Conservation (phyloP, 2,329 filamentous ascomycete species). For the Chaetothyriales sp. region DNA sequence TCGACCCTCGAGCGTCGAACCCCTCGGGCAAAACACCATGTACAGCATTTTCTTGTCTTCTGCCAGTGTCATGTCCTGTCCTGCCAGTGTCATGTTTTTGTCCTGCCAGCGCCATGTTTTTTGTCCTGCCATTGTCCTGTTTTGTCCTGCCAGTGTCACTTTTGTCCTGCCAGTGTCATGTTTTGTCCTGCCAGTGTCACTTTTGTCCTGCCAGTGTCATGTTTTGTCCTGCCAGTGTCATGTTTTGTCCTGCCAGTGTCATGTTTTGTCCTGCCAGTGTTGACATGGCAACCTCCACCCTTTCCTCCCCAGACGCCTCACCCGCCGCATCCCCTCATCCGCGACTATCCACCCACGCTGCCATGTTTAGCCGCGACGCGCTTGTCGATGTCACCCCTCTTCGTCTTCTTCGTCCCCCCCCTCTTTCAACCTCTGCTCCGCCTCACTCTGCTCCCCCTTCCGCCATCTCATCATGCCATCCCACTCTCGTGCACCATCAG, state of each 20-base stretch:
- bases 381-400: not conserved
- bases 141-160: not conserved
- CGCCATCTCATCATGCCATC: not conserved
- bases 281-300: not conserved
- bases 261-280: not conserved
- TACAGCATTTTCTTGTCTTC: not conserved
- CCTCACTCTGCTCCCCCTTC: no score
- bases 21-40: not conserved
- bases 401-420: not conserved
- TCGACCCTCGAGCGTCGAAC: no score
- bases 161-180: not conserved
- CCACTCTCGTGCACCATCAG: not conserved
- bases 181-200: not conserved
- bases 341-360: no score
- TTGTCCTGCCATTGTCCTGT: not conserved
- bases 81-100: not conserved
- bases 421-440: not conserved
- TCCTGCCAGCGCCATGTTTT: no score
- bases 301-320: not conserved
- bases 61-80: not conserved
- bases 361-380: not conserved
- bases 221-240: not conserved
- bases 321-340: not conserved
- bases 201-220: not conserved
- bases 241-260: not conserved